These are phyloP conservation scores for Stemphylium beticola DNA, from an alignment of 2,329 filamentous ascomycete species.

Conservation along the genomic window DNA sequence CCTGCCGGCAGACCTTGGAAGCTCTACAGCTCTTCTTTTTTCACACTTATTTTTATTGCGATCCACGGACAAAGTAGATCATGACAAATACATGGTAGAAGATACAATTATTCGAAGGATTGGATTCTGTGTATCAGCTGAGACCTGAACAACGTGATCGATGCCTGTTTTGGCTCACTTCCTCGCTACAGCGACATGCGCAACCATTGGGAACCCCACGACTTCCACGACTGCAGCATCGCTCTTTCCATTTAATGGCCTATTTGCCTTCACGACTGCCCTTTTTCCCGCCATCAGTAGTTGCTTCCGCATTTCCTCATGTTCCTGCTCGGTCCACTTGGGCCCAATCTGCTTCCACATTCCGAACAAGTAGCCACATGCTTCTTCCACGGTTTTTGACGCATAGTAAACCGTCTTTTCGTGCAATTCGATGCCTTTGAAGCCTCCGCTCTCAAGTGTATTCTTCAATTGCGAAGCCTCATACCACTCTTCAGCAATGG, in stretches of 20 bases:
- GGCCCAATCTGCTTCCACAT: slow-evolving; percentile 9
- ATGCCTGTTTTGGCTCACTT: slow-evolving; percentile 1
- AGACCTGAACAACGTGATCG: not conserved
- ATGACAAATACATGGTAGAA: no score
- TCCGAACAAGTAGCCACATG: slow-evolving; percentile 4
- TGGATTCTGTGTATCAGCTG: not conserved
- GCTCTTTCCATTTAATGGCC: slow-evolving; percentile 4
- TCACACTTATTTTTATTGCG: not conserved
- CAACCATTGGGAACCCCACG: slow-evolving; percentile 11
- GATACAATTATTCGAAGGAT: no score
- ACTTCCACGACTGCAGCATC: slow-evolving; percentile 7
- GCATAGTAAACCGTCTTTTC: slow-evolving; percentile 15
- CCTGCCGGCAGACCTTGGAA: no score
- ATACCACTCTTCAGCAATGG: slow-evolving; percentile 21
- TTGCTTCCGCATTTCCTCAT: slow-evolving; percentile 6
- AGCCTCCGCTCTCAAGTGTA: slow-evolving; percentile 10
- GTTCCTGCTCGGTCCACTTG: slow-evolving; percentile 12
- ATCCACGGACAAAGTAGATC: not conserved
- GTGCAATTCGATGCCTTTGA: slow-evolving; percentile 8
- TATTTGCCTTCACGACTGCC: not conserved
- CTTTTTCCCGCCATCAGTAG: not conserved
- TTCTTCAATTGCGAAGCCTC: slow-evolving; percentile 7
- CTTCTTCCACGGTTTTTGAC: slow-evolving; percentile 5
- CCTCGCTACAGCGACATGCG: slow-evolving; percentile 14
- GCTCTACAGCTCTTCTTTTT: no score